Evolutionary conservation across 345 rosid genomes (phyloP), one percentile per base, ranked within the genome.

Genomic region (Citrus cavaleriei): DNA sequence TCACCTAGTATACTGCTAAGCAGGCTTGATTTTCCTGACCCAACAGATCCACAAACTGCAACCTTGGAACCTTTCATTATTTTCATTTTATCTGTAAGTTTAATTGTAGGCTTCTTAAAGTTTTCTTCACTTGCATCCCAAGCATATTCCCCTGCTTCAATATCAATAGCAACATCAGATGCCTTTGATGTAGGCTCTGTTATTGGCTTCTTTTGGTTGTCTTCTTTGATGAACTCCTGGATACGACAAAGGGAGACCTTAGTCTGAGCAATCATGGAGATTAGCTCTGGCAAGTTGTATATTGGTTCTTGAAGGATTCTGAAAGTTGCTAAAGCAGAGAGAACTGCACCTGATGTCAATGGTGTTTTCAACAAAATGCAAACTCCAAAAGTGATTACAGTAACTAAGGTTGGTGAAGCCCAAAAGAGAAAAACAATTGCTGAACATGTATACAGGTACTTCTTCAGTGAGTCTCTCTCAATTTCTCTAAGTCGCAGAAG

Each of bases 41-140:
- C 98, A 63, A 94, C 92, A 10, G 93, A 73, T 37, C 95, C 97
- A 30, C 95, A 90, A 60, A 95, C 84, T 1, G 93, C 98, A 78
- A 93, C 88, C 82, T 84, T 87, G 75, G 68, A 80, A 9, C 90
- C 88, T 75, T 83, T 89, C 85, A 64, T 80, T 70, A 87, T 82
- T 75, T 80, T 79, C 68, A 88, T 57, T 74, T 80, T 80, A 60
- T 85, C 83, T 25, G 76, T 35, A 35, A 88, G 78, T 73, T 81
- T 84, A 37, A 91, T 61, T 2, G 88, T 74, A 1, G 86, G 79
- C 35, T 62, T 83, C 81, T 68, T 77, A 4, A 68, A 61, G 77
- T 70, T 81, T 35, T 70, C 77, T 40, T 73, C 72, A 30, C 73
- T 73, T 68, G 81, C 72, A 42, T 84, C 91, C 91, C 92, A 85